These are phyloP conservation scores for Hansfordia pulvinata DNA, from an alignment of 2,329 filamentous ascomycete species.

Conservation along the genomic window DNA sequence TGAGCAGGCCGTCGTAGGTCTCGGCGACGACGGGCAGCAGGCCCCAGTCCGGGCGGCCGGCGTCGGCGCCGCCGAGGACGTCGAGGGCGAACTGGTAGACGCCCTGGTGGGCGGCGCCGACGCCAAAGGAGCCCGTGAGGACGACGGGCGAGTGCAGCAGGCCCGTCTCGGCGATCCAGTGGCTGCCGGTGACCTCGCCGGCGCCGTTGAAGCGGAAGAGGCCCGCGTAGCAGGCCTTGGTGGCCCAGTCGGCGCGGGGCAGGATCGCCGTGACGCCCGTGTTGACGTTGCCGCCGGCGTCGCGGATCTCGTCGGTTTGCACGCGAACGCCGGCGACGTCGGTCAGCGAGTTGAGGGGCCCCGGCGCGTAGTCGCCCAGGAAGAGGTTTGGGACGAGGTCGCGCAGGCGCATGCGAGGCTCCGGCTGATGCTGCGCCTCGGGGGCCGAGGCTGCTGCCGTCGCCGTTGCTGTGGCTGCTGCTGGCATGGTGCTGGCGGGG, in stretches of 20 bases:
- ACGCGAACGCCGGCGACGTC: constrained; percentile 34
- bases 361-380: constrained; percentile 27
- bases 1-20: constrained; percentile 50
- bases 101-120: constrained; percentile 45
- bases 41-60: constrained; percentile 31
- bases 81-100: constrained; percentile 41
- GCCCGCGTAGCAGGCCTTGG: constrained; percentile 30
- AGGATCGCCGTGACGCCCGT: constrained; percentile 36
- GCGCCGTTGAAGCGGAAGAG: constrained; percentile 50
- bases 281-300: constrained; percentile 22
- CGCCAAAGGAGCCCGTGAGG: constrained; percentile 42
- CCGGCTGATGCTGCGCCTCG: constrained; percentile 5
- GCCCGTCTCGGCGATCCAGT: constrained; percentile 50
- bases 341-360: constrained; percentile 34
- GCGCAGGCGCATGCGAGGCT: constrained; percentile 21
- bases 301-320: constrained; percentile 27
- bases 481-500: constrained; percentile 5
- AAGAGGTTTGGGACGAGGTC: constrained; percentile 28
- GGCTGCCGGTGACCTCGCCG: constrained; percentile 46
- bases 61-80: constrained; percentile 25
- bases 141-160: constrained; percentile 44
- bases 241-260: constrained; percentile 28
- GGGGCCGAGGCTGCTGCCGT: constrained; percentile 1
- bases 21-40: constrained; percentile 45
- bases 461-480: constrained; percentile 1